Evolutionary conservation across 805 yeast genomes (phyloP), one percentile per base, ranked within the genome.

Genomic region (Millerozyma miso): DNA sequence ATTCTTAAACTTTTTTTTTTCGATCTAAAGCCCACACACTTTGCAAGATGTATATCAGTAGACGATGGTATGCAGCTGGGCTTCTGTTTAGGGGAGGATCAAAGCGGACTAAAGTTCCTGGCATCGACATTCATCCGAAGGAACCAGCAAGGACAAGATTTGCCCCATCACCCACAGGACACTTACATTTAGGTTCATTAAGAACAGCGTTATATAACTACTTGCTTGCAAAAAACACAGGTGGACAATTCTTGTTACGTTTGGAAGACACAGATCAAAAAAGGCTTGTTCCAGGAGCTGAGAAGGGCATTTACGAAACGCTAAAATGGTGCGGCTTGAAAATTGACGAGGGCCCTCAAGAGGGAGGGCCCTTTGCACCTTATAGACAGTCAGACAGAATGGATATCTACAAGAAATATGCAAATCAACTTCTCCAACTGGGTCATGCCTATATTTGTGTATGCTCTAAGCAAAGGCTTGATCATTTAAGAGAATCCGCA

Each of bases 131-230:
- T 7, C 76, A 73, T 36, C 79, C 81, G 1, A 50, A 44, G 1
- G 31, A 46, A 0, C 88, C 93, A 0, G 95, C 81, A 0, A 64
- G 97, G 50, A 87, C 98, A 1, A 67, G 99, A 49, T 93, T 93
- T 63, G 99, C 99, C 0, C 99, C 99, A 0, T 89, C 97, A 1
- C 99, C 99, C 1, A 93, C 99, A 0, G 99, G 99, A 0, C 79
- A 79, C 47, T 70, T 93, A n/a, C 99, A 93, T 59, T 60, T 93
- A 45, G 99, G 99, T 0, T 90, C 97, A 0, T 59, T 93, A 37
- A 69, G 99, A 59, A 93, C 99, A 0, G 98, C 98, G 0, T 63
- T 93, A 15, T 93, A 88, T 64, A 93, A 93, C 61, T 93, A 82
- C 54, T 62, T 93, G 14, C 65, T 87, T 13, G 98, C 99, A 0